A percentile compares a stretch with the other conserved stretches of the same genome.
Conservation (phyloP, 177 flowering plant species). For the Telopea speciosissima region DNA sequence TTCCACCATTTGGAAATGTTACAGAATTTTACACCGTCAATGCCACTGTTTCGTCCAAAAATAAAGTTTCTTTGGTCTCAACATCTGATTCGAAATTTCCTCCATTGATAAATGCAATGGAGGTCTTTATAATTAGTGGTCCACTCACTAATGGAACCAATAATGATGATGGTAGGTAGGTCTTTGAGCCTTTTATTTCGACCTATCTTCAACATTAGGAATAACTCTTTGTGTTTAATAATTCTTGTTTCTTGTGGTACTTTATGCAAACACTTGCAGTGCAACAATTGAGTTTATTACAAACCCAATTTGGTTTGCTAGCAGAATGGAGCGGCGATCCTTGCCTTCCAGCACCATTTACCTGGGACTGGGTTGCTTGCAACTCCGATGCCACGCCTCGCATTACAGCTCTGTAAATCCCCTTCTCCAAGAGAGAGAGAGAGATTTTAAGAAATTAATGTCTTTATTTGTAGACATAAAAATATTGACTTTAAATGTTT, state of each 20-base stretch:
- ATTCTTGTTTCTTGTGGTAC: neutral
- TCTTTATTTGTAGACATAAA: neutral
- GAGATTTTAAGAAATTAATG: neutral
- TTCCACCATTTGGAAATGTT: conserved; percentile 25
- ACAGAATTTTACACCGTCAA: conserved; percentile 9
- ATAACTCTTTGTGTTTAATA: too few species aligned
- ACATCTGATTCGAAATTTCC: conserved; percentile 31
- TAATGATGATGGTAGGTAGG: conserved; percentile 28
- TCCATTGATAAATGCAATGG: conserved; percentile 41
- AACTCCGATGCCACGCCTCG: conserved; percentile 29
- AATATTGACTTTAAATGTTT: neutral
- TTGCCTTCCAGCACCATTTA: conserved; percentile 35
- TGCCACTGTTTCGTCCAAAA: conserved; percentile 14
- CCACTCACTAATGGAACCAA: conserved; percentile 23
- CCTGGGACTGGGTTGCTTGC: conserved; percentile 53
- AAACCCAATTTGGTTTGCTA: conserved; percentile 14
- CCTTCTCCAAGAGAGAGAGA: neutral
- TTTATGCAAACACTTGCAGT: too few species aligned
- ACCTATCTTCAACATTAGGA: too few species aligned
- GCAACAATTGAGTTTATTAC: conserved; percentile 23
- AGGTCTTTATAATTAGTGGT: conserved; percentile 17
- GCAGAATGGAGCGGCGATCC: conserved; percentile 42
- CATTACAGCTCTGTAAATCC: conserved; percentile 34
- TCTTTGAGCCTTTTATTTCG: too few species aligned
- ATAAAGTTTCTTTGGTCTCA: conserved; percentile 13